These are phyloP conservation scores for Quercus suber DNA, from an alignment of 306 rosid species.

Conservation along the genomic window DNA sequence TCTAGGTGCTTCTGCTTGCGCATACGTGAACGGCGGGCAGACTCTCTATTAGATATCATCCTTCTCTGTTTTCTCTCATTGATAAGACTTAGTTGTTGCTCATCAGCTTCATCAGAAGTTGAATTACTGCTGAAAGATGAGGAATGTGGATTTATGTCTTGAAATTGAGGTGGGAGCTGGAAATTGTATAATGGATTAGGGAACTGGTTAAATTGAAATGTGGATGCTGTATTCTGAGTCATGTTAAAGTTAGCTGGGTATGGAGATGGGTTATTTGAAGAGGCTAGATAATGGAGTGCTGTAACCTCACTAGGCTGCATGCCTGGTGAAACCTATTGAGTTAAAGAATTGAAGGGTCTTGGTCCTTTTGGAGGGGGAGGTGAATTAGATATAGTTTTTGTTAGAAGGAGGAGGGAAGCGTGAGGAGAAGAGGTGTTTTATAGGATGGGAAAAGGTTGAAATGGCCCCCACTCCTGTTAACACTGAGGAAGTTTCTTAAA, in stretches of 20 bases:
- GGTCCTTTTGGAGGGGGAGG: conserved; percentile 14
- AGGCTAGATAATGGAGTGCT: conserved; percentile 46
- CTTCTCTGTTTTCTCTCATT: conserved; percentile 82
- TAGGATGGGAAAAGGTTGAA: conserved; percentile 45
- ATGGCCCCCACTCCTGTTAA: conserved; percentile 30
- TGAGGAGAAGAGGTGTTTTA: conserved; percentile 48
- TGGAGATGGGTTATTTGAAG: conserved; percentile 45
- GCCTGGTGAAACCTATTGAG: conserved; percentile 25
- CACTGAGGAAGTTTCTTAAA: conserved; percentile 30
- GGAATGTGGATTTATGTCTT: conserved; percentile 52
- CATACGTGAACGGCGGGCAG: conserved; percentile 88
- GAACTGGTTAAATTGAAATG: conserved; percentile 43
- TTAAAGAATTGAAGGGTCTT: conserved; percentile 13
- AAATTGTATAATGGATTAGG: conserved; percentile 39
- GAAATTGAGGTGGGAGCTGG: conserved; percentile 43
- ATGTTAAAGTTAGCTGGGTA: conserved; percentile 36
- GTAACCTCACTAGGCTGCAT: conserved; percentile 63
- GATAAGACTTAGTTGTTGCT: conserved; percentile 59
- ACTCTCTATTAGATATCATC: conserved; percentile 95
- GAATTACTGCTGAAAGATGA: conserved; percentile 70
- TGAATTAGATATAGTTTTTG: conserved; percentile 26
- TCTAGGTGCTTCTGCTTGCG: conserved; percentile 92
- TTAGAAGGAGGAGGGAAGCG: conserved; percentile 38
- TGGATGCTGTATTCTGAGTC: conserved; percentile 33
- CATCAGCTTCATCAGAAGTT: conserved; percentile 91